phyloP scores from a whole-genome alignment of 331 rosid genomes.

The Acacia pycnantha region DNA sequence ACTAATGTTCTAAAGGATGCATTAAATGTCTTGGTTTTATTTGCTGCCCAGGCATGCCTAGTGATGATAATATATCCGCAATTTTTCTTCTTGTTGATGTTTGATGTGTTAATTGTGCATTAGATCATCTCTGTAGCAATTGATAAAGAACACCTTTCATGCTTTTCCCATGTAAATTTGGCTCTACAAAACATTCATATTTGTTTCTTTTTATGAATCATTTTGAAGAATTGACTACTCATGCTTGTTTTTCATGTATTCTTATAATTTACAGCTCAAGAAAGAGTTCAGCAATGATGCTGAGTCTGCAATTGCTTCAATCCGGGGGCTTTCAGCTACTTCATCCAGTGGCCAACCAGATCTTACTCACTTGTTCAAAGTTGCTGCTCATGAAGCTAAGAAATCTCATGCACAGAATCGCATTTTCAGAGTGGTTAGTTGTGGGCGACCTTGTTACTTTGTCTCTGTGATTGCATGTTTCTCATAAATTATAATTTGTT shows the following conservation, averaged over 20 bases:
- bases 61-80: background rate
- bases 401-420: constrained; percentile 71
- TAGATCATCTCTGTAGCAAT: background rate
- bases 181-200: background rate
- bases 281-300: constrained; percentile 83
- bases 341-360: constrained; percentile 65
- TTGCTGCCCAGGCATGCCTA: background rate
- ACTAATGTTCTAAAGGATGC: background rate
- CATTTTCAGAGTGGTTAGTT: constrained; percentile 74
- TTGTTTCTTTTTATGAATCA: background rate
- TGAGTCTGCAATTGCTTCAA: constrained; percentile 60
- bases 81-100: background rate
- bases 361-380: constrained; percentile 72
- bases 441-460: background rate
- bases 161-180: background rate
- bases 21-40: background rate
- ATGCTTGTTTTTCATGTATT: background rate
- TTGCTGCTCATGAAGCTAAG: constrained; percentile 85
- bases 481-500: background rate
- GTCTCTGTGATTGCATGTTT: constrained; percentile 1
- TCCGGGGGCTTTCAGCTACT: constrained; percentile 56
- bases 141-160: background rate
- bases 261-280: constrained; percentile 47
- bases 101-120: constrained; percentile 12
- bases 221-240: background rate